Conservation (phyloP, 495 filamentous ascomycete species). For the Astrothelium macrocarpum region DNA sequence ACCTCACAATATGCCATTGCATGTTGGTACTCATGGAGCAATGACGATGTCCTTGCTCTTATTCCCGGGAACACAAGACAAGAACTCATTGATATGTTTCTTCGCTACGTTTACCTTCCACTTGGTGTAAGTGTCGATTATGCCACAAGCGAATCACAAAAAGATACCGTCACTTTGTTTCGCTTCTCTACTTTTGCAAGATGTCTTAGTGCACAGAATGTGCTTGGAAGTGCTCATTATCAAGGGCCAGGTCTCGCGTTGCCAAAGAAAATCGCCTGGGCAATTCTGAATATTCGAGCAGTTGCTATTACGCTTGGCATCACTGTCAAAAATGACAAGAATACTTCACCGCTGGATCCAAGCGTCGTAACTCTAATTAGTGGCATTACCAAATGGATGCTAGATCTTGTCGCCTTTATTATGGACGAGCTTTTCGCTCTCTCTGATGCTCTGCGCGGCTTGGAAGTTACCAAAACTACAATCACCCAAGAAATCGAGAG, state of each 20-base stretch:
- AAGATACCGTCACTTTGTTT: conserved; percentile 52
- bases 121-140: conserved; percentile 62
- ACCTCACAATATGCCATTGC: conserved; percentile 51
- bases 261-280: conserved; percentile 61
- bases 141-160: conserved; percentile 49
- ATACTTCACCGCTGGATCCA: conserved; percentile 34
- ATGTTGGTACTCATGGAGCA: conserved; percentile 46
- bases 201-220: conserved; percentile 59
- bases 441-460: conserved; percentile 42
- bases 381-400: conserved; percentile 44
- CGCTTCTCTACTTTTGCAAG: conserved; percentile 56
- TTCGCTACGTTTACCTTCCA: conserved; percentile 55
- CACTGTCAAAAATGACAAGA: conserved; percentile 33
- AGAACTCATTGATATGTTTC: conserved; percentile 42
- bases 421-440: conserved; percentile 57
- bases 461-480: conserved; percentile 21
- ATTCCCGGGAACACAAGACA: conserved; percentile 30
- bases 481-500: conserved; percentile 30
- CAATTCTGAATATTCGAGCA: conserved; percentile 61
- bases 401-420: conserved; percentile 60
- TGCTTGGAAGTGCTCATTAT: conserved; percentile 55
- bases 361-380: conserved; percentile 11
- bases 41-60: conserved; percentile 63
- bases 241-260: conserved; percentile 45
- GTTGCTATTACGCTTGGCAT: conserved; percentile 45